These are phyloP conservation scores for Cryomyces minteri DNA, from an alignment of 495 filamentous ascomycete genomes.

Conservation along the genomic window DNA sequence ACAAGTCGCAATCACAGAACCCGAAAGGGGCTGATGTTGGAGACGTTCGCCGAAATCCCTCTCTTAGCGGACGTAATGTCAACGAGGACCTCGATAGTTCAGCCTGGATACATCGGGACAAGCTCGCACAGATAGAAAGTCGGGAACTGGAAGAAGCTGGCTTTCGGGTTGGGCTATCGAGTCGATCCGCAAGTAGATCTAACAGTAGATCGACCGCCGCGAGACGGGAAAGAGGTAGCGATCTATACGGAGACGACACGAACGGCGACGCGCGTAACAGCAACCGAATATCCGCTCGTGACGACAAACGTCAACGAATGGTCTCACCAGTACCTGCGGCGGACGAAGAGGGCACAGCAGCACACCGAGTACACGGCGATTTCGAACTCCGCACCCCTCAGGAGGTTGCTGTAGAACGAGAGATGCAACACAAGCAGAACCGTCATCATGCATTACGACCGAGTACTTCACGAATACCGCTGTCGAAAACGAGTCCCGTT, in stretches of 20 bases:
- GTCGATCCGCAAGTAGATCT: constrained; percentile 39
- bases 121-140: constrained; percentile 82
- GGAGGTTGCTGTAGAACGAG: constrained; percentile 52
- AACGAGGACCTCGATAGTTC: constrained; percentile 31
- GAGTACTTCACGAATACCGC: constrained; percentile 58
- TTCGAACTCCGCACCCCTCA: constrained; percentile 68
- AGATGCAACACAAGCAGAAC: constrained; percentile 23
- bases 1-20: constrained; percentile 23
- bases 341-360: constrained; percentile 10
- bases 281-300: constrained; percentile 1
- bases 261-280: too few relatives aligned
- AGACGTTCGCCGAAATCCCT: constrained; percentile 25
- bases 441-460: constrained; percentile 16
- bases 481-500: constrained; percentile 56
- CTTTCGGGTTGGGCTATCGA: constrained; percentile 42
- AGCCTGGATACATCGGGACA: constrained; percentile 93
- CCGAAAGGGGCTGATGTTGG: constrained; percentile 19
- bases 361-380: constrained; percentile 19
- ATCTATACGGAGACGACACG: too few relatives aligned
- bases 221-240: too few relatives aligned
- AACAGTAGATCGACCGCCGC: constrained; percentile 18
- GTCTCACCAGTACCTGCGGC: constrained; percentile 27
- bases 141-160: constrained; percentile 82
- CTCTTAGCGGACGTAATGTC: background rate
- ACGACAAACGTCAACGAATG: constrained; percentile 25